Base-by-base conservation (phyloP, 371 early-diverging fungal species). In the Mucor lusitanicus region DNA sequence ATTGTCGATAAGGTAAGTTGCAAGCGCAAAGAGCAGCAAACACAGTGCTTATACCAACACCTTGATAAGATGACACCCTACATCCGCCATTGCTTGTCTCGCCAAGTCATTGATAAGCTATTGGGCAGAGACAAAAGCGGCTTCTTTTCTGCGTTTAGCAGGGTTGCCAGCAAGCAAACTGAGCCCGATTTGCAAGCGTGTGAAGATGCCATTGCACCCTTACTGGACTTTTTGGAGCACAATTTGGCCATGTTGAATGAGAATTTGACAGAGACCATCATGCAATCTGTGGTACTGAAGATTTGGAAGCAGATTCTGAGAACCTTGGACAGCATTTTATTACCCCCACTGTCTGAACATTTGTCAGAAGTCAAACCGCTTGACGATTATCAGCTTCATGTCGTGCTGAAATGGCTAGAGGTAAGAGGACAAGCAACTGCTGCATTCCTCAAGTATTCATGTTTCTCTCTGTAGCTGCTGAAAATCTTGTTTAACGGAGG, bases 401-500 rank as follows among this genome's bases (percentile, higher is more conserved):
- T 91, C 67, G 90, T 92, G 19, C 85, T 83, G 62, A 90, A 89
- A 61, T 79, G 85, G 74, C 55, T 87, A 17, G 83, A 85, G 78
- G 85, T 84, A 80, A 68, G 55, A 1, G 3, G 11, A 3, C 17
- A 40, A 17, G 17, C 5, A 4, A 11, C 17, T 54, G 21, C 17
- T 54, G 1, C 28, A 2, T 46, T 46, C 11, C 19, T 9, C 9
- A 6, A 21, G 9, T 21, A 46, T 21, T 46, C 6, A 46, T 13
- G 1, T 25, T 13, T 3, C 3, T 12, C 6, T 13, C 13, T 28
- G 15, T 76, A 90, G 75, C 82, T 92, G 28, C 81, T 95, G 55
- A 88, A 89, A 72, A 80, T 92, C 63, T 91, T 92, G 68, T 88
- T 95, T 74, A 87, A 92, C 60, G 96, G 93, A 9, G 95, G 92